phyloP scores from a whole-genome alignment of 192 early-diverging fungal species.

The Coemansia sp. region DNA sequence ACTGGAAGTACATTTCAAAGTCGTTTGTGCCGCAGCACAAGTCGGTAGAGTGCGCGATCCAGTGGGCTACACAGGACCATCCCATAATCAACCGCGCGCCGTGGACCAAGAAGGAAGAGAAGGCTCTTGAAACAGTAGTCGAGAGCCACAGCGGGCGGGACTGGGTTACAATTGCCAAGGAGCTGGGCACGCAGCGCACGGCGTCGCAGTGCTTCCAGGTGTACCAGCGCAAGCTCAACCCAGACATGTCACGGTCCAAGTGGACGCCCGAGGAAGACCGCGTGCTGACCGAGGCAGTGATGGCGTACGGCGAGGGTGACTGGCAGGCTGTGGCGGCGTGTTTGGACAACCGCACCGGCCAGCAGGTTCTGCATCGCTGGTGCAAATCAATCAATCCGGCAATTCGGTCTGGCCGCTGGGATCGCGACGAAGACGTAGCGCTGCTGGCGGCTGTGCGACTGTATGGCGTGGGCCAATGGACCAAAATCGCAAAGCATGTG shows the following conservation, averaged over 20 bases:
- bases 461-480: constrained; percentile 70
- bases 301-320: constrained; percentile 66
- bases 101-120: constrained; percentile 64
- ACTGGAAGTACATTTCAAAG: constrained; percentile 55
- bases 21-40: constrained; percentile 59
- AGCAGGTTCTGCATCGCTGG: constrained; percentile 75
- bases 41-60: constrained; percentile 72
- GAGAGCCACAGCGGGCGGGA: constrained; percentile 51
- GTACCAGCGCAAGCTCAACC: constrained; percentile 58
- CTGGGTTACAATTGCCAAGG: constrained; percentile 68
- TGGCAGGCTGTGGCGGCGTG: constrained; percentile 70
- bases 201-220: constrained; percentile 72
- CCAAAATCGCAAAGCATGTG: constrained; percentile 67
- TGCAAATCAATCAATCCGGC: constrained; percentile 66
- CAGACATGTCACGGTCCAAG: constrained; percentile 46
- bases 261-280: constrained; percentile 74
- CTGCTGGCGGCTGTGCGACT: constrained; percentile 62
- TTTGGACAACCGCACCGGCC: constrained; percentile 64
- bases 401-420: constrained; percentile 66
- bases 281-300: constrained; percentile 62
- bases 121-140: constrained; percentile 51
- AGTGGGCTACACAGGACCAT: constrained; percentile 78
- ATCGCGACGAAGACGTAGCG: constrained; percentile 65
- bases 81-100: constrained; percentile 70
- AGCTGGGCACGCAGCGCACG: constrained; percentile 65